phyloP scores from a whole-genome alignment of 805 yeast genomes.

The Blastobotrys muscicola region DNA sequence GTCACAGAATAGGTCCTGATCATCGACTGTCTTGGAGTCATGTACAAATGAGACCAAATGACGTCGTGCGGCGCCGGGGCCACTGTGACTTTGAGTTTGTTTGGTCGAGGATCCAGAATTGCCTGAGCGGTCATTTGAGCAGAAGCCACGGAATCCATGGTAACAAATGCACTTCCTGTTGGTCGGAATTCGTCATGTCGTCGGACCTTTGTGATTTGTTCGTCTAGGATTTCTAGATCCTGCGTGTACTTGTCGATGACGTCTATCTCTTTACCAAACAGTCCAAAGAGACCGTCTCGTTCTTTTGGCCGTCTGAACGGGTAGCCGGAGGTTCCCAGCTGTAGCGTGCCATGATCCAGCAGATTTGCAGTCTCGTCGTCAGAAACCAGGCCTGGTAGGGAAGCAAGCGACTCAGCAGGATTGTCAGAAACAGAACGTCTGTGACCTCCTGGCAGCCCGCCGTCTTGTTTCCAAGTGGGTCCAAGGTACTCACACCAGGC shows the following conservation, averaged over 20 bases:
- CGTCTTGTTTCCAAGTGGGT: slow-evolving; percentile 17
- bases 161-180: slow-evolving; percentile 85
- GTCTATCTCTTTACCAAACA: slow-evolving; percentile 64
- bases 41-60: slow-evolving; percentile 82
- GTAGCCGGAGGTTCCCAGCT: slow-evolving; percentile 16
- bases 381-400: not conserved
- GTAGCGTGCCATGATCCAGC: slow-evolving; percentile 8
- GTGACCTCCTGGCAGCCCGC: not conserved
- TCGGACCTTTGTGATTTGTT: slow-evolving; percentile 57
- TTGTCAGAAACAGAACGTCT: too few relatives aligned
- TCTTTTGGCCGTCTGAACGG: slow-evolving; percentile 50
- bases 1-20: slow-evolving; percentile 57
- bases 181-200: slow-evolving; percentile 58
- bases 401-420: not conserved
- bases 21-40: slow-evolving; percentile 65
- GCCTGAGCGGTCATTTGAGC: slow-evolving; percentile 98
- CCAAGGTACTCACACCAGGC: slow-evolving; percentile 66
- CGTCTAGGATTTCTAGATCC: slow-evolving; percentile 59
- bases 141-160: slow-evolving; percentile 90
- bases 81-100: slow-evolving; percentile 65
- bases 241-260: slow-evolving; percentile 71
- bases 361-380: not conserved
- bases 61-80: slow-evolving; percentile 98
- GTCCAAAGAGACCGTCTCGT: slow-evolving; percentile 49
- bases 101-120: slow-evolving; percentile 80